Conservation (phyloP, 495 filamentous ascomycete species). For the Podospora appendiculata region DNA sequence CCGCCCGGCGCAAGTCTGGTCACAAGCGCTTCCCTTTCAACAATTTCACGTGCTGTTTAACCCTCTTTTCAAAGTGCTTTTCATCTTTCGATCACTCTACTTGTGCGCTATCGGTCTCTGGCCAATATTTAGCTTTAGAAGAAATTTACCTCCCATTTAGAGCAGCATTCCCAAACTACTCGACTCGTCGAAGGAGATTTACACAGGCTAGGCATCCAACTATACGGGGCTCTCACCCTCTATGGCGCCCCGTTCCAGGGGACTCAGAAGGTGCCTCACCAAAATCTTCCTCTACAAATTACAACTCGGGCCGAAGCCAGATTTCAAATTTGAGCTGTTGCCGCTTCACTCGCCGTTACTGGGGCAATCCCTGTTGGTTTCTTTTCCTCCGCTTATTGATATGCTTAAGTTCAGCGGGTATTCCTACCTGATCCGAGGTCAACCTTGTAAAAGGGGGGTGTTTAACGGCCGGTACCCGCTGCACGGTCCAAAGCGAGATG, state of each 20-base stretch:
- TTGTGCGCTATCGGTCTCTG: conserved; percentile 68
- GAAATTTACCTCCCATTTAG: conserved; percentile 67
- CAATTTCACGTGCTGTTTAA: conserved; percentile 71
- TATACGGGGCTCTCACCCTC: conserved; percentile 56
- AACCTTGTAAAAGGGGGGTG: conserved; percentile 28
- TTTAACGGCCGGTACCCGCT: conserved; percentile 9
- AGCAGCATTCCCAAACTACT: conserved; percentile 66
- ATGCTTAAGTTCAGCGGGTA: conserved; percentile 70
- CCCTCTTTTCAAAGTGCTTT: conserved; percentile 68
- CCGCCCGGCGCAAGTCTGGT: conserved; percentile 48
- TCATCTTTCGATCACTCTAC: conserved; percentile 67
- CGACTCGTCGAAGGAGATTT: conserved; percentile 59
- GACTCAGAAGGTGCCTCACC: conserved; percentile 46
- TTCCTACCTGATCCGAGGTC: conserved; percentile 62
- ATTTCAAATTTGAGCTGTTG: not conserved
- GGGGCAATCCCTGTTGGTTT: conserved; percentile 65
- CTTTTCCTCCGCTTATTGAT: conserved; percentile 70
- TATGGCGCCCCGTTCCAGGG: conserved; percentile 56
- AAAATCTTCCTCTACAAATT: conserved; percentile 61
- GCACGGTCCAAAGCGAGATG: conserved; percentile 15
- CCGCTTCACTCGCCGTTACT: conserved; percentile 11
- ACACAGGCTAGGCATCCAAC: conserved; percentile 39
- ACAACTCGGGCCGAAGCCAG: conserved; percentile 25
- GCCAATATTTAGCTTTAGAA: conserved; percentile 64
- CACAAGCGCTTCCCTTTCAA: conserved; percentile 66